A percentile compares a stretch with the other conserved stretches of the same genome.
These are phyloP conservation scores for Trichophyton schoenleinii DNA, from an alignment of 2,329 filamentous ascomycete genomes.

Conservation along the genomic window DNA sequence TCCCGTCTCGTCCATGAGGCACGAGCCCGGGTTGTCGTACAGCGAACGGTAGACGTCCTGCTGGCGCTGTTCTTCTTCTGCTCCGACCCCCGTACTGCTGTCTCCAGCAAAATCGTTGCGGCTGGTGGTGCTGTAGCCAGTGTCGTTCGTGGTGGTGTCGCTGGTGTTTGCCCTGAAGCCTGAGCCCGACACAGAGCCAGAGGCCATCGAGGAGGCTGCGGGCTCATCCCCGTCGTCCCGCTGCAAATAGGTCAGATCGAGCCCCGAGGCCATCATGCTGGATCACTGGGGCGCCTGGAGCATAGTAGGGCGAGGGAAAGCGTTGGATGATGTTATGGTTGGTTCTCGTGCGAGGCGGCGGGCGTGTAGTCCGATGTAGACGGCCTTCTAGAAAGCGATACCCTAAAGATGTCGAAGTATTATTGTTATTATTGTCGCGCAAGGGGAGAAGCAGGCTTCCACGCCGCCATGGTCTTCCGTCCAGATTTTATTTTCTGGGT, in stretches of 20 bases:
- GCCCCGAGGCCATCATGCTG: slow-evolving; percentile 2
- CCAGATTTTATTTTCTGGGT: too few relatives aligned
- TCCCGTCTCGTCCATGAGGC: background rate
- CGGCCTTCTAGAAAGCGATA: too few relatives aligned
- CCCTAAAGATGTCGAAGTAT: too few relatives aligned
- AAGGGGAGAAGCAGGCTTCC: too few relatives aligned
- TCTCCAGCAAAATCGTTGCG: slow-evolving; percentile 1
- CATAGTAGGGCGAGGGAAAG: background rate
- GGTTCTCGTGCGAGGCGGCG: too few relatives aligned
- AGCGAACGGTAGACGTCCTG: slow-evolving; percentile 1
- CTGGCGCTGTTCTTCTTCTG: slow-evolving; percentile 3
- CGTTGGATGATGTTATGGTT: too few relatives aligned
- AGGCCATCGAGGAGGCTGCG: background rate
- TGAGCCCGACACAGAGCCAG: background rate
- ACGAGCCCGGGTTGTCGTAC: background rate
- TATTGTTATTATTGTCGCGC: too few relatives aligned
- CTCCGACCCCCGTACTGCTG: background rate
- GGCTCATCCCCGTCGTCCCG: slow-evolving; percentile 1
- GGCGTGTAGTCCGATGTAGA: too few relatives aligned
- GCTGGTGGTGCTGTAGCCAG: slow-evolving; percentile 1
- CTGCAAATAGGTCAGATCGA: slow-evolving; percentile 1
- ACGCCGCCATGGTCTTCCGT: too few relatives aligned
- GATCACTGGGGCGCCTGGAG: background rate
- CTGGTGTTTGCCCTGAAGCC: slow-evolving; percentile 3
- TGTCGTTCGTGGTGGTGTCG: background rate